Base-by-base conservation (phyloP, 306 rosid species). In the Fagus sylvatica region DNA sequence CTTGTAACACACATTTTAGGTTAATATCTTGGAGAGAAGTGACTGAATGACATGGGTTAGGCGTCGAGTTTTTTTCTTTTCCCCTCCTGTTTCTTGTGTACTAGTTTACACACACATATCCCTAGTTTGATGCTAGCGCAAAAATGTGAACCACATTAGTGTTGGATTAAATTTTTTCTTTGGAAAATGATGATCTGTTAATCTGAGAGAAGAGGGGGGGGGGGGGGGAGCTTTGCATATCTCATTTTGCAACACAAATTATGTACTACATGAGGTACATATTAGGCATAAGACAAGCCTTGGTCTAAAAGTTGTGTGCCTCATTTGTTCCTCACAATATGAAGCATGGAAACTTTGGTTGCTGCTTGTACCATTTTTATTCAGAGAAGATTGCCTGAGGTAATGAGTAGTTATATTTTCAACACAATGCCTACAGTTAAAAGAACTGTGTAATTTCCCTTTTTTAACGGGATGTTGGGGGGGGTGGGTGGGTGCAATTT, bases 1-100 rank as follows among this genome's bases (percentile, higher is more conserved):
- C 13, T 9, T 19, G 65, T 57, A 30, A 28, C 65, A 28, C 37
- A 0, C 22, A 33, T 61, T 61, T 61, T 61, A 16, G 39, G 19
- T 61, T 11, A 61, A 61, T 61, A 33, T 61, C 68, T 34, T 33
- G 19, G 68, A 61, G 68, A 61, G 34, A 61, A 61, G 68, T 61
- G 42, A 62, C 69, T 28, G 32, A 0, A 10, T 2, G 15, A 2
- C 51, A 46, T 46, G 51, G 51, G 51, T 30, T 59, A 22, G 6
- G 13, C 36, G 10, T 4, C 4, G 1, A 4, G 51, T 1, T 59
- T 11, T 59, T 30, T 30, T 10, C 12, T 30, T 43, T 43, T 43
- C 9, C 9, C 1, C 51, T 10, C 51, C 51, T 43, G 15, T 11
- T 46, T 46, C 51, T 46, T 46, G 51, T 46, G n/a, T 46, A 13